These are phyloP conservation scores for Erythrophleum ivorense DNA, from an alignment of 331 rosid genomes.

Conservation along the genomic window DNA sequence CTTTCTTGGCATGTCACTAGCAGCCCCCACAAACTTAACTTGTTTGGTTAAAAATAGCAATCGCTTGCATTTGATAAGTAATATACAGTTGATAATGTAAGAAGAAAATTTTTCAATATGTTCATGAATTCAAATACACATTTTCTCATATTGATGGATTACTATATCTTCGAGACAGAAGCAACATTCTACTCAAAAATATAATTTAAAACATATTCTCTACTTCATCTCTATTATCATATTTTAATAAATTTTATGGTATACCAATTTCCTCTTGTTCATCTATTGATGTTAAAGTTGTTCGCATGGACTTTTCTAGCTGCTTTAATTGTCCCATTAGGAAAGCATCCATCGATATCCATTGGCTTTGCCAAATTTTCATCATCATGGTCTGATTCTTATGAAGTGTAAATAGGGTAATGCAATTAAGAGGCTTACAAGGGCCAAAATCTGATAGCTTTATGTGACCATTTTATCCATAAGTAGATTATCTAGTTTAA, in stretches of 20 bases:
- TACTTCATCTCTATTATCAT: slow-evolving; percentile 23
- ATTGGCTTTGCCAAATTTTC: slow-evolving; percentile 84
- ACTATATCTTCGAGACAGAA: slow-evolving; percentile 4
- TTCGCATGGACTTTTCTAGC: slow-evolving; percentile 93
- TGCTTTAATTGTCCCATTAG: slow-evolving; percentile 37
- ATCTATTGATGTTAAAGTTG: slow-evolving; percentile 98
- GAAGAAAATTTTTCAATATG: slow-evolving; percentile 28
- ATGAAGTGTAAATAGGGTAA: slow-evolving; percentile 86
- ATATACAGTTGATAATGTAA: slow-evolving; percentile 2
- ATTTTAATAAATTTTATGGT: slow-evolving; percentile 42
- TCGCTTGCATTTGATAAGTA: slow-evolving; percentile 18
- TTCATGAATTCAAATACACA: slow-evolving; percentile 14
- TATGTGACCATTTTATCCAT: slow-evolving; percentile 97
- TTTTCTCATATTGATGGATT: slow-evolving; percentile 17
- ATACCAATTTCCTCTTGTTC: slow-evolving; percentile 98
- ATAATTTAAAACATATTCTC: slow-evolving; percentile 30
- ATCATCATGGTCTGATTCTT: slow-evolving; percentile 84
- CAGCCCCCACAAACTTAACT: too few relatives aligned
- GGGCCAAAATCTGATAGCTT: slow-evolving; percentile 99
- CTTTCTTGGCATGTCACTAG: too few relatives aligned
- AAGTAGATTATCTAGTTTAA: slow-evolving; percentile 97
- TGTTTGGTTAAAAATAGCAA: background rate
- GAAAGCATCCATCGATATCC: slow-evolving; percentile 65
- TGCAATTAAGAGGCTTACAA: slow-evolving; percentile 96
- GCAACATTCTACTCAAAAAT: slow-evolving; percentile 4